These are phyloP conservation scores for Cymodocea nodosa DNA, from an alignment of 116 monocot genomes.

Conservation along the genomic window DNA sequence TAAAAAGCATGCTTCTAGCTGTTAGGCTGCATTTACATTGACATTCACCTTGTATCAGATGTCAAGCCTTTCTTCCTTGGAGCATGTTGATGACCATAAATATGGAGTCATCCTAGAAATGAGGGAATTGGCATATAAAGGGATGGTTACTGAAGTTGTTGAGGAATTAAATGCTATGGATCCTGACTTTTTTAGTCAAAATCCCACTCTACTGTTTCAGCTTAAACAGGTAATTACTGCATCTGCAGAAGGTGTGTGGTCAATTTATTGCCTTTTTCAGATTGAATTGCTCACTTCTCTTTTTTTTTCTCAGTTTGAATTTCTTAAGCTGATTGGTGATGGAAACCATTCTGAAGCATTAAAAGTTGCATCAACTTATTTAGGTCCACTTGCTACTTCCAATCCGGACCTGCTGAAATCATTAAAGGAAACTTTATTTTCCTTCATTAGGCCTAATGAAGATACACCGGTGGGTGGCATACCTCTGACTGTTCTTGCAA, in stretches of 20 bases:
- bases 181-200: conserved; percentile 73
- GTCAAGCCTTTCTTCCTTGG: conserved; percentile 21
- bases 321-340: conserved; percentile 59
- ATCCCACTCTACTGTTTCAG: conserved; percentile 70
- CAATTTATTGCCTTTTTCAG: not conserved
- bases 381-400: conserved; percentile 73
- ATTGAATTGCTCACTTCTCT: not conserved
- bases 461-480: conserved; percentile 31
- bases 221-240: conserved; percentile 63
- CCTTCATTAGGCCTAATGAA: conserved; percentile 54
- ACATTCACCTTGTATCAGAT: conserved; percentile 3
- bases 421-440: conserved; percentile 81
- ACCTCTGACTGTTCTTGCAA: conserved; percentile 49
- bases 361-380: conserved; percentile 66
- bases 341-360: conserved; percentile 55
- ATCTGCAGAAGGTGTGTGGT: too few species aligned
- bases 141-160: conserved; percentile 80
- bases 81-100: conserved; percentile 27
- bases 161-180: conserved; percentile 79
- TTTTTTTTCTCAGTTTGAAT: conserved; percentile 59
- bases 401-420: conserved; percentile 62
- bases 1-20: not conserved
- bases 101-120: conserved; percentile 76
- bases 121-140: conserved; percentile 63
- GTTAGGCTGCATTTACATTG: not conserved